Conservation (phyloP, 495 filamentous ascomycete genomes). For the Pseudevernia furfuracea region DNA sequence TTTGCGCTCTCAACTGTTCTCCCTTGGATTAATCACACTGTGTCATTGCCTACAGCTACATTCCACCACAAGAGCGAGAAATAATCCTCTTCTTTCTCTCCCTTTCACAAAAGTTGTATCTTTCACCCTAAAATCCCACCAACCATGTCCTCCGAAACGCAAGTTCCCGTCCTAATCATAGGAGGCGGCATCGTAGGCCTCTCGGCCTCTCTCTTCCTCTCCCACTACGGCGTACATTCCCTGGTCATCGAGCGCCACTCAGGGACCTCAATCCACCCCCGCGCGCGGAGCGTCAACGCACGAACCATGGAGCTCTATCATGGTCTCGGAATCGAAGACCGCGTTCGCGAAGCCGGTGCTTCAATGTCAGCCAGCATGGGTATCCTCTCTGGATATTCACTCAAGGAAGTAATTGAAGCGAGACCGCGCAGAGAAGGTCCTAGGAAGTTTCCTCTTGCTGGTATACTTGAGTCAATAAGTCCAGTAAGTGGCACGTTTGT, state of each 20-base stretch:
- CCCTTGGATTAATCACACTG: no score
- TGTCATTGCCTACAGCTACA: no score
- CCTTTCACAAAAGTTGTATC: no score
- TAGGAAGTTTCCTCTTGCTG: neutral
- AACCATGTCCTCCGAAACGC: slow-evolving; percentile 9
- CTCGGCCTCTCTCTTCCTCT: slow-evolving; percentile 36
- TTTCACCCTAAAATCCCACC: neutral
- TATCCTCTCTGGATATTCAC: slow-evolving; percentile 30
- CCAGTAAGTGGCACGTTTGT: slow-evolving; percentile 25
- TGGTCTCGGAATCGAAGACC: slow-evolving; percentile 24
- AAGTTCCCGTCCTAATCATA: slow-evolving; percentile 33
- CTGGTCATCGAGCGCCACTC: slow-evolving; percentile 35
- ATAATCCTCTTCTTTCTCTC: neutral
- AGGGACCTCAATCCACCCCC: slow-evolving; percentile 30
- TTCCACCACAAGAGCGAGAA: no score
- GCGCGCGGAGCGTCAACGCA: slow-evolving; percentile 36
- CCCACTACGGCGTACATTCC: slow-evolving; percentile 30
- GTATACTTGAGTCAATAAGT: slow-evolving; percentile 7
- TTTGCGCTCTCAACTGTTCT: no score
- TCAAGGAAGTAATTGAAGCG: slow-evolving; percentile 28
- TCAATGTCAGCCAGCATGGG: slow-evolving; percentile 14
- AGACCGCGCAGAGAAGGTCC: slow-evolving; percentile 20
- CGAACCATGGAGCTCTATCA: slow-evolving; percentile 40
- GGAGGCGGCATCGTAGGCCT: slow-evolving; percentile 41
- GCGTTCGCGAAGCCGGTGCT: neutral